phyloP scores from a whole-genome alignment of 441 rosid species.

The Syzygium malaccense region DNA sequence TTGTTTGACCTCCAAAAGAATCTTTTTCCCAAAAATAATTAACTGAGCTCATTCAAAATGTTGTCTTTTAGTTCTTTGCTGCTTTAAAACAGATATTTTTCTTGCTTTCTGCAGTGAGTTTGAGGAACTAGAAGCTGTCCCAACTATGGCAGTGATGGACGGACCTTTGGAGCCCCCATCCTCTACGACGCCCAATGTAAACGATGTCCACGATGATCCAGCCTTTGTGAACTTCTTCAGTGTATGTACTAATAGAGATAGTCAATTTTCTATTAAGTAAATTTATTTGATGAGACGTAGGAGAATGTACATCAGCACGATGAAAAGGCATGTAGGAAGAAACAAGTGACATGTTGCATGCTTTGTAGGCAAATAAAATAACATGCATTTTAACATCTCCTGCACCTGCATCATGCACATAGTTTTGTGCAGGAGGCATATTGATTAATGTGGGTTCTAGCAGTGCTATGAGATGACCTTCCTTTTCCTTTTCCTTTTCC shows the following conservation, averaged over 20 bases:
- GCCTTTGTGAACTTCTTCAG: constrained; percentile 79
- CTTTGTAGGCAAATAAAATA: neutral
- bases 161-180: constrained; percentile 84
- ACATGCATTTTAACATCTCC: neutral
- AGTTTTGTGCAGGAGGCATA: neutral
- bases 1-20: neutral
- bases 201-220: constrained; percentile 65
- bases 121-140: constrained; percentile 90
- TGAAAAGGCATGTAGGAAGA: neutral
- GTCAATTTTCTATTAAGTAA: neutral
- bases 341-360: neutral
- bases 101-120: constrained; percentile 45
- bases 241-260: constrained; percentile 29
- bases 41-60: neutral
- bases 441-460: neutral
- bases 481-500: neutral
- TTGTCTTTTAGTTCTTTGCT: neutral
- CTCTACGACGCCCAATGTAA: constrained; percentile 22
- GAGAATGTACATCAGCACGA: neutral
- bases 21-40: neutral
- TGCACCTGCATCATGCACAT: neutral
- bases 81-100: neutral
- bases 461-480: neutral
- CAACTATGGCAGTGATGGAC: constrained; percentile 79
- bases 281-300: neutral